A percentile compares a stretch with the other conserved stretches of the same genome.
Evolutionary conservation across 2,329 filamentous ascomycete genomes (phyloP).

Genomic region (Diaporthe batatas): DNA sequence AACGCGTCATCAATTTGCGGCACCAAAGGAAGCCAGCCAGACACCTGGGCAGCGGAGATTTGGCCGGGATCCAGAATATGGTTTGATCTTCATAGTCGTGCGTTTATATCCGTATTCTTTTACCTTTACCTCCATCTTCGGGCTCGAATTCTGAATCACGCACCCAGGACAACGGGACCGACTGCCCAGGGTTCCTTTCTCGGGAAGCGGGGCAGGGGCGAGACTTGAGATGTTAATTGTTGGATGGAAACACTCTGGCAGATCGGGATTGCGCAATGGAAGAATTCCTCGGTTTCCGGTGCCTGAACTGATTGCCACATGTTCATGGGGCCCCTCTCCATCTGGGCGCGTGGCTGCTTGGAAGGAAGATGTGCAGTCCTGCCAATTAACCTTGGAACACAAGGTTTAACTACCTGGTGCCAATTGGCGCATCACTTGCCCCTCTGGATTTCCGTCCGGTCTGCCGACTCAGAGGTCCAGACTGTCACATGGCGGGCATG

Average conservation of each 20-base stretch:
- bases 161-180: conserved; percentile 19
- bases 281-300: conserved; percentile 3
- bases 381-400: conserved; percentile 13
- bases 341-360: neutral
- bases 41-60: neutral
- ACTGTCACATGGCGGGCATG: conserved; percentile 10
- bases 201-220: conserved; percentile 4
- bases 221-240: neutral
- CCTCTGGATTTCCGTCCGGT: conserved; percentile 13
- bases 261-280: conserved; percentile 2
- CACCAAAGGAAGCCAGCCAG: neutral
- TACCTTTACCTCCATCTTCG: neutral
- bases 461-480: conserved; percentile 20
- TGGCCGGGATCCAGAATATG: conserved; percentile 16
- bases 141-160: conserved; percentile 8
- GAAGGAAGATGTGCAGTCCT: neutral
- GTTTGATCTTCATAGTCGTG: conserved; percentile 18
- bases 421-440: conserved; percentile 8
- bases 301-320: neutral
- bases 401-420: neutral
- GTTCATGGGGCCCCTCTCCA: neutral
- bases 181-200: neutral
- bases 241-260: neutral
- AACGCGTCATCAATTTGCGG: conserved; percentile 27
- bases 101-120: neutral